Evolutionary conservation across 306 rosid species (phyloP), one percentile per base, ranked within the genome.

Genomic region (Carpinus viminea): DNA sequence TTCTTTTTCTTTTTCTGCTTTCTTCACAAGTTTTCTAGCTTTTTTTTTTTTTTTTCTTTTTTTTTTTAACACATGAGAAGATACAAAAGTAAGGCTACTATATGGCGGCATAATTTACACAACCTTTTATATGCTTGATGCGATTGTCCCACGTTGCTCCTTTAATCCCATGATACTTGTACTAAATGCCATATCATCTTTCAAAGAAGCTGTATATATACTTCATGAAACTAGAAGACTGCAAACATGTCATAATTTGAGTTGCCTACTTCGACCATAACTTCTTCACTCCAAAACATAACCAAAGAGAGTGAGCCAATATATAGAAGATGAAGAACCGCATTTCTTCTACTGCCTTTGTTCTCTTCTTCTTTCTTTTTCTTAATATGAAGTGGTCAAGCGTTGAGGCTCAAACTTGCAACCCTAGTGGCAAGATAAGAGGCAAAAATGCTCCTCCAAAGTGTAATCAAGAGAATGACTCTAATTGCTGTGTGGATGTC

Each of bases 401-500:
- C 1, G 43, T 76, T 24, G 78, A 86, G 26, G 85, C 85, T 7
- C 83, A 81, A 13, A 45, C 70, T 2, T 85, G 85, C 0, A 59
- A 59, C 0, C 83, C 83, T 34, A 81, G 76, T 41, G 85, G 83
- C 1, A 65, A 53, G 50, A 55, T 81, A 1, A 57, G 0, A 43
- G 88, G 85, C 5, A 78, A 75, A 68, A 46, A 73, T 7, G 73
- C 90, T 7, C 85, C 83, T 13, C 24, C 56, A 0, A 81, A 88
- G 24, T 86, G 92, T 69, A 86, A 82, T 78, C 3, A 17, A 20
- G 84, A 78, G n/a, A 78, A 89, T 20, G 48, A 82, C 18, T 84
- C 90, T 0, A 81, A 75, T 11, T 86, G 90, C n/a, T 88, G 92
- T 7, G 28, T 17, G 6, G 20, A 74, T n/a, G 87, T 85, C 7